Base-by-base conservation (phyloP, 2,329 filamentous ascomycete species). In the Phialemoniopsis sp. region DNA sequence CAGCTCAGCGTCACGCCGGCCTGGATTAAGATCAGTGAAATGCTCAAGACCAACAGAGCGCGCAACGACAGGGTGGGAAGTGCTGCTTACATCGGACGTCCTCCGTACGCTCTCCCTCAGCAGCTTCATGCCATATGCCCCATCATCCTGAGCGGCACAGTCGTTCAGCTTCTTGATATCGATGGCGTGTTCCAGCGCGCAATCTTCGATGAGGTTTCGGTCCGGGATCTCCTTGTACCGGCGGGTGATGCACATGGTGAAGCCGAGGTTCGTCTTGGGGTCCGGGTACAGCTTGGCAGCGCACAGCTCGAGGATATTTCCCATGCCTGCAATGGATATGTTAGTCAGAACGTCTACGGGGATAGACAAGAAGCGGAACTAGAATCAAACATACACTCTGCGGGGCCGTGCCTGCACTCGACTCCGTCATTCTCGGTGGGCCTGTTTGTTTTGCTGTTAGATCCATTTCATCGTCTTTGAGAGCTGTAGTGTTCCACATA, bases 251-350 rank as follows among this genome's bases (percentile, higher is more conserved):
- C 93, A 98, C 76, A 94, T 93, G 41, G 89, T 84, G 65, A 97
- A 98, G 45, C 91, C 91, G 16, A 98, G 80, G 53, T 85, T 90
- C 48, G 83, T 87, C 64, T 95, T 93, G 26, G 87, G 87, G 48
- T 90, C 82, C 21, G 87, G 86, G 56, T 93, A 93, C 26, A 93
- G 74, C 46, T 85, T 73, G 43, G 83, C 82, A 28, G 90, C 90
- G 66, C 93, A 98, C 36, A 98, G 84, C 60, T 95, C 85, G 62
- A 98, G 73, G 58, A 95, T 95, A 66, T 98, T 89, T 45, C 93
- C 93, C 54, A 97, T 79, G 61, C 87, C 63, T 66, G 45, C n/a
- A 13, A 32, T 29, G 8, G 15, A 31, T 26, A 16, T 8, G 19
- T 35, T 12, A 13, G 29, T 32, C 10, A 16, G 3, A 18, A 29